Percentiles rank a stretch among this genome's conserved stretches.
These are phyloP conservation scores for Hypoxylon rickii DNA, from an alignment of 495 filamentous ascomycete genomes.

Conservation along the genomic window DNA sequence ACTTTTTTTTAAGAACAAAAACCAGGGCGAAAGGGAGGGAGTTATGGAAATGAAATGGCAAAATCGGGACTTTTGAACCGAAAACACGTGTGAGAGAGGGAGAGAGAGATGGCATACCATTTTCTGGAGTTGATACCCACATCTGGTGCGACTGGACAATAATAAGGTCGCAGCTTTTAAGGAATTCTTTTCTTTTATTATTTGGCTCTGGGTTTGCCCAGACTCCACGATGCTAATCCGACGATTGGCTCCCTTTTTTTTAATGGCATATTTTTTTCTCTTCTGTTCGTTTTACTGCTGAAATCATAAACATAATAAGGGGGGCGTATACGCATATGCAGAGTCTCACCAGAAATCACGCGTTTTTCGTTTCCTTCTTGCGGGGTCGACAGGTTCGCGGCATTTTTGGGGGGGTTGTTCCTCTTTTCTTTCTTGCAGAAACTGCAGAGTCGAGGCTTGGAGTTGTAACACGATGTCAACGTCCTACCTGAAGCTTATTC, in stretches of 20 bases:
- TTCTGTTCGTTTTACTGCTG: constrained; percentile 2
- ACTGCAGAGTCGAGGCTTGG: not conserved
- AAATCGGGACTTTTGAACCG: constrained; percentile 15
- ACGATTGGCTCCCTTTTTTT: constrained; percentile 16
- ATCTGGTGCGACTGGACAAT: constrained; percentile 16
- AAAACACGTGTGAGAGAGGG: constrained; percentile 10
- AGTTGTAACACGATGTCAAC: constrained; percentile 16
- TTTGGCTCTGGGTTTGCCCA: not conserved
- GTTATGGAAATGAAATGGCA: constrained; percentile 18
- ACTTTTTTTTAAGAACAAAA: no score
- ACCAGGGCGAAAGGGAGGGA: constrained; percentile 14
- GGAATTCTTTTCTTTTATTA: not conserved
- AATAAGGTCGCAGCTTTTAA: constrained; percentile 26
- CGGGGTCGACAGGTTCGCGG: constrained; percentile 27
- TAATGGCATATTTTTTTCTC: constrained; percentile 10
- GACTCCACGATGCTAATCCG: constrained; percentile 23
- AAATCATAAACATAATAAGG: no score
- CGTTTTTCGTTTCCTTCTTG: constrained; percentile 9
- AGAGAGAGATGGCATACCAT: constrained; percentile 27
- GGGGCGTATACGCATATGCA: constrained; percentile 25
- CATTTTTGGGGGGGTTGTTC: constrained; percentile 25
- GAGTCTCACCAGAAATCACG: constrained; percentile 23
- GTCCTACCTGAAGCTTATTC: no score
- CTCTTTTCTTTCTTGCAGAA: not conserved
- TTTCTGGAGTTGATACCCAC: constrained; percentile 29